Percentiles rank a stretch among this genome's conserved stretches.
Evolutionary conservation across 495 filamentous ascomycete species (phyloP).

Genomic region (Penicillium canescens): DNA sequence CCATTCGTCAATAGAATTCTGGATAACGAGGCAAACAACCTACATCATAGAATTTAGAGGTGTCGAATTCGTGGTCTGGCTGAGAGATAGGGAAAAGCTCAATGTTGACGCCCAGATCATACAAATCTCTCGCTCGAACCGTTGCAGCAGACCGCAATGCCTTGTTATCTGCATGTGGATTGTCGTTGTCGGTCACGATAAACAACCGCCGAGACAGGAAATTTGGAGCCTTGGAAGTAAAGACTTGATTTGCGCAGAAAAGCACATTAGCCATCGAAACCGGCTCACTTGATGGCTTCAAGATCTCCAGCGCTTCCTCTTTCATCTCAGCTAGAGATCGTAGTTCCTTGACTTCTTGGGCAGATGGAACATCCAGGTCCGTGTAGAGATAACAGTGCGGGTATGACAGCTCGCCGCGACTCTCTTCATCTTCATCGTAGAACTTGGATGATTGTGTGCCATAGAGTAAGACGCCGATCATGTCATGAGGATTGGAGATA

Average conservation of each 20-base stretch:
- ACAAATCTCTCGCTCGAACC: slow-evolving; percentile 89
- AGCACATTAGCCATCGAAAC: slow-evolving; percentile 87
- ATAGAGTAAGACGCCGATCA: slow-evolving; percentile 97
- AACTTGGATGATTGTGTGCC: slow-evolving; percentile 87
- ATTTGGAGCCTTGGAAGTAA: slow-evolving; percentile 92
- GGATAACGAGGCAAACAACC: slow-evolving; percentile 8
- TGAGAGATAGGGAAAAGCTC: slow-evolving; percentile 91
- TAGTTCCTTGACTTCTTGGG: slow-evolving; percentile 79
- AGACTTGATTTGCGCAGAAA: slow-evolving; percentile 94
- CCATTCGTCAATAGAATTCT: neutral
- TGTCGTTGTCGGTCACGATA: slow-evolving; percentile 93
- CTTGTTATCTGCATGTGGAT: slow-evolving; percentile 76
- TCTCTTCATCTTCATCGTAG: slow-evolving; percentile 63
- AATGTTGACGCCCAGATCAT: slow-evolving; percentile 89
- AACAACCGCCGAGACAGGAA: slow-evolving; percentile 91
- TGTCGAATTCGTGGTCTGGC: slow-evolving; percentile 73
- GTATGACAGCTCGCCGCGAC: slow-evolving; percentile 64
- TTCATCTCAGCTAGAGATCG: slow-evolving; percentile 75
- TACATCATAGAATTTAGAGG: slow-evolving; percentile 90
- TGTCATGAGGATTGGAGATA: slow-evolving; percentile 92
- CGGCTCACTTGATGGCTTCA: slow-evolving; percentile 67
- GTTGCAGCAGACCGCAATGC: slow-evolving; percentile 70
- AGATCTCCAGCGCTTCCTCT: slow-evolving; percentile 57
- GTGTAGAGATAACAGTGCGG: slow-evolving; percentile 91
- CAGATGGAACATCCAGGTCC: slow-evolving; percentile 85